Base-by-base conservation (phyloP, 2,329 filamentous ascomycete genomes). In the Hypoxylon sp. region DNA sequence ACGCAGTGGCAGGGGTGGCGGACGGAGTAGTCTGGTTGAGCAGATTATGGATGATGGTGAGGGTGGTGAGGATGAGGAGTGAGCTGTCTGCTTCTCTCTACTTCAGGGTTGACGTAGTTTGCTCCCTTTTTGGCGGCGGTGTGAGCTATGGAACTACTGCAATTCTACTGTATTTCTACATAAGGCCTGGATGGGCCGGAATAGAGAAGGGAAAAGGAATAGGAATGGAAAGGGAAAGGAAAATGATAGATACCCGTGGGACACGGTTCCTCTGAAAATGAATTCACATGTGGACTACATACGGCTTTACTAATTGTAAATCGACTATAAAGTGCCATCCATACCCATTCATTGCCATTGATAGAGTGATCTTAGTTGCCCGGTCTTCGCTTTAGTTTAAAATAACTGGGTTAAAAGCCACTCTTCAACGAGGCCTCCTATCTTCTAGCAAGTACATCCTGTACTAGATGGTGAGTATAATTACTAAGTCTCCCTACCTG, bases 1-100 rank as follows among this genome's bases (percentile, higher is more conserved):
- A 50, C 78, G 80, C 30, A 80, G 78, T 56, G 77, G 78, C 1
- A 74, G 66, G 57, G 74, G 73, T 1, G 71, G 77, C 2, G 73
- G 80, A 59, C 75, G 77, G 54, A 82, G 79, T 62, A 79, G 79
- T 61, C 53, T 78, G 40, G 78, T 77, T 1, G 79, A 80, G 46
- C 75, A 78, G 42, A 77, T 79, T 30, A 78, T 81, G 69, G 65
- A 74, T 10, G 72, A 76, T 44, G 74, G 74, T 2, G 74, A 72
- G 11, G 75, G 76, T 6, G 77, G 74, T 2, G 77, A 76, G 25
- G 76, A 74, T 0, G 75, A 77, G 58, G 33, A 56, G 22, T 63
- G 50, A 64, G 20, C 13, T 46, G 6, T 14, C 25, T 48, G 6
- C 14, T 11, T 1, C 25, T 27, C 25, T 14, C 25, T 48, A 11